Evolutionary conservation across 2,329 filamentous ascomycete species (phyloP), one percentile per base, ranked within the genome.

Genomic region (Colletotrichum sp.): DNA sequence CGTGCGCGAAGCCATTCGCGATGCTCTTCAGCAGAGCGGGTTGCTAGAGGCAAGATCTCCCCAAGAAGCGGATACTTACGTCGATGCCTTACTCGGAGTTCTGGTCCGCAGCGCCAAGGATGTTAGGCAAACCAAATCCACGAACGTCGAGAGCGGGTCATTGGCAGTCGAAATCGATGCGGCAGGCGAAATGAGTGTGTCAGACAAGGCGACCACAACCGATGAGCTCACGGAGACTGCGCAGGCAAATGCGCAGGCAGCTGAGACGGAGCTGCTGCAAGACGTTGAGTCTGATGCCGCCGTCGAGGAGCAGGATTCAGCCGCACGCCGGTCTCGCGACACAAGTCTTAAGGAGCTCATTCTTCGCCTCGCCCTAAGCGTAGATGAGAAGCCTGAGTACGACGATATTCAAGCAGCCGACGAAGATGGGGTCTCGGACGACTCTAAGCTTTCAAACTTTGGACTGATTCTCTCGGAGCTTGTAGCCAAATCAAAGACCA

Each of bases 11-110:
- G 88, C 89, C 7, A 88, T 92, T 28, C 86, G 90, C 75, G 86
- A 90, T 59, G 90, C 90, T 2, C 84, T 92, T 3, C 86, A 89
- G 74, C 87, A 90, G 80, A 90, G 89, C 74, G 89, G 89, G 4
- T 84, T 92, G 8, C 83, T 92, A 18, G 83, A 83, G 24, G 86
- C 84, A 16, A 87, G 85, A 68, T 86, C 87, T 0, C 83, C 85
- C 6, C 83, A 85, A 15, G 89, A 92, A 77, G 86, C 84, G 22
- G 85, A 86, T 15, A 83, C 83, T 16, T 90, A 90, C 72, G 83
- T 92, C 9, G 86, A 90, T 66, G 85, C 86, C 4, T 84, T 92
- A 30, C 85, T 92, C 5, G 84, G 86, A 57, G 87, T 89, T 8
- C 81, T 92, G 24, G 88, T 85, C 8, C 81, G 80, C 70, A 82